Percentiles rank a stretch among this genome's conserved stretches.
Evolutionary conservation across 1,284 basidiomycete species (phyloP).

Genomic region (Pseudozyma thailandica): DNA sequence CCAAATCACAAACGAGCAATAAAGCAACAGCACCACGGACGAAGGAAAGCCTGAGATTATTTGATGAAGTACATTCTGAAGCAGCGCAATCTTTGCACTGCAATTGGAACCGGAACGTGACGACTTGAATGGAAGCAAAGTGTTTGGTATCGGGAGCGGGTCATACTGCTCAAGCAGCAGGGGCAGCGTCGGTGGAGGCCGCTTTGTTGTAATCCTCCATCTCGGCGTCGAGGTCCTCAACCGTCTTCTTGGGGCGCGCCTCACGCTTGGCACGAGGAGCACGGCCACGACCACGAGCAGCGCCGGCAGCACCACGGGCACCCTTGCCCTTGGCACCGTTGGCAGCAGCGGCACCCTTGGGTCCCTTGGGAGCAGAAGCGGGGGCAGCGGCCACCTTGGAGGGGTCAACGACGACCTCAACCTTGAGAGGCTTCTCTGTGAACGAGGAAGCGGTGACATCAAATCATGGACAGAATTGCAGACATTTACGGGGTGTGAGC

Average conservation of each 20-base stretch:
- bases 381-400: constrained; percentile 71
- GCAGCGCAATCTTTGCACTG: background rate
- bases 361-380: constrained; percentile 37
- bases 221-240: constrained; percentile 75
- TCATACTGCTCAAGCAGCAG: constrained; percentile 20
- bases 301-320: constrained; percentile 34
- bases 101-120: background rate
- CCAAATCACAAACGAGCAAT: background rate
- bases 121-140: background rate
- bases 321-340: constrained; percentile 30
- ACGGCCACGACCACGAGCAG: constrained; percentile 71
- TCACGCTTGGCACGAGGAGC: constrained; percentile 69
- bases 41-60: background rate
- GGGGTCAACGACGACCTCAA: constrained; percentile 94
- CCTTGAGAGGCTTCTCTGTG: constrained; percentile 89
- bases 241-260: constrained; percentile 72
- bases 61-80: background rate
- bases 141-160: background rate
- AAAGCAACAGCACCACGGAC: background rate
- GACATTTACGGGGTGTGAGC: background rate
- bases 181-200: constrained; percentile 43
- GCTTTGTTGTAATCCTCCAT: constrained; percentile 70
- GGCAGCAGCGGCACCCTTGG: constrained; percentile 33
- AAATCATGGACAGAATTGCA: background rate
- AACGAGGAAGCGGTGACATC: constrained; percentile 44